Percentiles rank a stretch among this genome's conserved stretches.
Evolutionary conservation across 768 basidiomycete species (phyloP).

Genomic region (Suillus spraguei): DNA sequence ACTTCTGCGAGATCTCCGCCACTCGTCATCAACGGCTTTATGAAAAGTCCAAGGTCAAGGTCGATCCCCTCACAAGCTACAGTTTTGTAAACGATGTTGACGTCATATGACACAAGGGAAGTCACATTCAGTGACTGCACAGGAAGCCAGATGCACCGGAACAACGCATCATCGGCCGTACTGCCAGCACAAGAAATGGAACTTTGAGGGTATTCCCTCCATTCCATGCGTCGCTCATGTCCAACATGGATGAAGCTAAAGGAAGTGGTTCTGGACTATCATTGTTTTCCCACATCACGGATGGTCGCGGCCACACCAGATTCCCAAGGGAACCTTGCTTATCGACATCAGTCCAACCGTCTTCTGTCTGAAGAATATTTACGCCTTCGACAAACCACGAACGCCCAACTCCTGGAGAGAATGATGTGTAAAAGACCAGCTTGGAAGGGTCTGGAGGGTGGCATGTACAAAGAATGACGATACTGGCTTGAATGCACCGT

Average conservation of each 20-base stretch:
- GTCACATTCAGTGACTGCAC: slow-evolving; percentile 62
- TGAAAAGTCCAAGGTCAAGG: slow-evolving; percentile 43
- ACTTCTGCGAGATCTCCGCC: slow-evolving; percentile 23
- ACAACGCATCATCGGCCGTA: slow-evolving; percentile 48
- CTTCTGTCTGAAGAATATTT: slow-evolving; percentile 45
- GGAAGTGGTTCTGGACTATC: slow-evolving; percentile 43
- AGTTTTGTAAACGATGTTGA: slow-evolving; percentile 55
- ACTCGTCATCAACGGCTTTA: slow-evolving; percentile 33
- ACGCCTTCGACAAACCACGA: slow-evolving; percentile 69
- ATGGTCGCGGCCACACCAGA: slow-evolving; percentile 67
- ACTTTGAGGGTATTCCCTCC: slow-evolving; percentile 64
- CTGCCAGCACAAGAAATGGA: slow-evolving; percentile 42
- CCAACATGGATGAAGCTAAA: slow-evolving; percentile 43
- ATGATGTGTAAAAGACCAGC: slow-evolving; percentile 62
- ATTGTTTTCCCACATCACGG: slow-evolving; percentile 51
- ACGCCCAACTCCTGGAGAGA: slow-evolving; percentile 70
- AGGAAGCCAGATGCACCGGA: slow-evolving; percentile 65
- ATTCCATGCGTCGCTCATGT: slow-evolving; percentile 70
- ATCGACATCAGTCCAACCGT: slow-evolving; percentile 80
- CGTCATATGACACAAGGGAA: slow-evolving; percentile 47
- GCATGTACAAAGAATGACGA: slow-evolving; percentile 51
- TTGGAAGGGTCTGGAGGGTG: slow-evolving; percentile 55
- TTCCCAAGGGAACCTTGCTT: slow-evolving; percentile 74
- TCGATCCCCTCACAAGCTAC: slow-evolving; percentile 34
- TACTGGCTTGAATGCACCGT: slow-evolving; percentile 59